phyloP scores from a whole-genome alignment of 2,329 filamentous ascomycete genomes.

The Ceratocystis albifundus region DNA sequence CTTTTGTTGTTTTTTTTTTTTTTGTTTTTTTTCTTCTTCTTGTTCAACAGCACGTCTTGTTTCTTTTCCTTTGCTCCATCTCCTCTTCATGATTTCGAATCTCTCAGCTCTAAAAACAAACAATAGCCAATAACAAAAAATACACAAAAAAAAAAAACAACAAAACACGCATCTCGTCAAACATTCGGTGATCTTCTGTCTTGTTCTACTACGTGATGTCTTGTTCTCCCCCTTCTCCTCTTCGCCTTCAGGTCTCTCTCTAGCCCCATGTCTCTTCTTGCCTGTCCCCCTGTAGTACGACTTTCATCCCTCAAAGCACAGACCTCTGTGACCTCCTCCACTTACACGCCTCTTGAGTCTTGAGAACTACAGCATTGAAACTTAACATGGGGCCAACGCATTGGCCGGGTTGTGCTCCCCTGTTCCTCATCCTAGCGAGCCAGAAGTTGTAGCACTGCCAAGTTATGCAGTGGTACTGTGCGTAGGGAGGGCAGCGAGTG shows the following conservation, averaged over 20 bases:
- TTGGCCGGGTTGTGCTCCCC: neutral
- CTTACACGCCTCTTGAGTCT: neutral
- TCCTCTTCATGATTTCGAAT: neutral
- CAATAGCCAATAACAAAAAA: neutral
- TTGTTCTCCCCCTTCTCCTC: neutral
- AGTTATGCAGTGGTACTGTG: neutral
- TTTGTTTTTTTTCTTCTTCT: neutral
- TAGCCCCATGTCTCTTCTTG: too few relatives aligned
- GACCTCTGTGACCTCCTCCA: neutral
- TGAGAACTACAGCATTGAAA: neutral
- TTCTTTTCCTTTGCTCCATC: neutral
- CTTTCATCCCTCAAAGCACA: neutral
- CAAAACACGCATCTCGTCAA: neutral
- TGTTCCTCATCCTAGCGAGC: neutral
- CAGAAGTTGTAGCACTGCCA: neutral
- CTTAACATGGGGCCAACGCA: neutral
- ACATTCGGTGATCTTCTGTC: conserved; percentile 5
- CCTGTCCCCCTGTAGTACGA: neutral
- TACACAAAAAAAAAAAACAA: neutral
- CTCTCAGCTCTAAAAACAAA: neutral
- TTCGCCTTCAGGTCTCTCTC: neutral
- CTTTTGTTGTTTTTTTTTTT: neutral
- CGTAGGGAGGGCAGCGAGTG: neutral
- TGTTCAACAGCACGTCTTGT: neutral
- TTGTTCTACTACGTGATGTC: neutral